Percentiles rank a stretch among this genome's conserved stretches.
Evolutionary conservation across 495 filamentous ascomycete genomes (phyloP).

Genomic region (Extremus antarcticus): DNA sequence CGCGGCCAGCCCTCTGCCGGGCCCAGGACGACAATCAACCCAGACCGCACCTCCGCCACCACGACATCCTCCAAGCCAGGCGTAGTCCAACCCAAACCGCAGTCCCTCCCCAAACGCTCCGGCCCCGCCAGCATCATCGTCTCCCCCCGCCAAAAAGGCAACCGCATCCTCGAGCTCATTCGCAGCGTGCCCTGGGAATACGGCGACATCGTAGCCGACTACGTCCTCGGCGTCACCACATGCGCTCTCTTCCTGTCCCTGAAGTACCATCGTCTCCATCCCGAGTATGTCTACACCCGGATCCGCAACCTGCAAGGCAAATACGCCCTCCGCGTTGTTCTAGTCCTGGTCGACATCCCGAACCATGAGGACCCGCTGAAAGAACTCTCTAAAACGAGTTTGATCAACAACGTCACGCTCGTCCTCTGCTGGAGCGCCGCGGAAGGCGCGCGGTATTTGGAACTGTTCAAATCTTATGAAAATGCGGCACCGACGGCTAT

Average conservation of each 20-base stretch:
- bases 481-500: slow-evolving; percentile 72
- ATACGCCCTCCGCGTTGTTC: slow-evolving; percentile 72
- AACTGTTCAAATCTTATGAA: slow-evolving; percentile 88
- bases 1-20: no score
- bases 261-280: slow-evolving; percentile 95
- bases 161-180: slow-evolving; percentile 78
- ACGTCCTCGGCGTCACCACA: slow-evolving; percentile 74
- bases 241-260: slow-evolving; percentile 88
- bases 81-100: slow-evolving; percentile 66
- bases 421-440: slow-evolving; percentile 88
- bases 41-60: slow-evolving; percentile 5
- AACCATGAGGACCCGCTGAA: slow-evolving; percentile 70
- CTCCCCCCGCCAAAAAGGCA: slow-evolving; percentile 81
- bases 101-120: slow-evolving; percentile 57
- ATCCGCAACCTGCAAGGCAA: slow-evolving; percentile 68
- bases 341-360: slow-evolving; percentile 87
- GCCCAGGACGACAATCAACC: background rate
- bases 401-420: slow-evolving; percentile 84
- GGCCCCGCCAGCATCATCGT: slow-evolving; percentile 73
- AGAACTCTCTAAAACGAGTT: slow-evolving; percentile 76
- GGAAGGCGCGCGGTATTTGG: slow-evolving; percentile 86
- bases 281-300: slow-evolving; percentile 93
- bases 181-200: slow-evolving; percentile 90
- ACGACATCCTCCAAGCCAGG: slow-evolving; percentile 3
- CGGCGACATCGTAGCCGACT: slow-evolving; percentile 87